Evolutionary conservation across 2,329 filamentous ascomycete genomes (phyloP), one percentile per base, ranked within the genome.

Genomic region (Aspergillus japonicus): DNA sequence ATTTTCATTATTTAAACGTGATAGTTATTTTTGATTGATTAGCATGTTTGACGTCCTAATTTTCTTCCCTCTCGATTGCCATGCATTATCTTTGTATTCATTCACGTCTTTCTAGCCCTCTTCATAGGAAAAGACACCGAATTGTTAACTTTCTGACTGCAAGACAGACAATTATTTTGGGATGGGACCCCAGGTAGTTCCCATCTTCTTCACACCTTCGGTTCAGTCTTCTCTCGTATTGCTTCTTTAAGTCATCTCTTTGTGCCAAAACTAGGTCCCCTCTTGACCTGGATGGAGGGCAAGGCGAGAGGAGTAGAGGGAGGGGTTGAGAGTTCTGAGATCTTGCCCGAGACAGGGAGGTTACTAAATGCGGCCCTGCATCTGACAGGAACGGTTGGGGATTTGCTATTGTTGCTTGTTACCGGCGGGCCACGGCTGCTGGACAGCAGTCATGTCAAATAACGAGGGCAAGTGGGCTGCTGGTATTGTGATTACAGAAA

Each of bases 21-120:
- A 44, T 23, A 52, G 61, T 64, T 60, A 48, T 49, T 64, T 50
- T 48, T 54, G 50, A 58, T 55, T 57, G 56, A 62, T 60, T 56
- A 44, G 51, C 47, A 50, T 54, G 59, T 57, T 51, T 48, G 35
- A 49, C 59, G 63, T 63, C 50, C 51, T 58, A 33, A 50, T 54
- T 62, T 59, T 59, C 58, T 60, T 61, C 61, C 58, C 47, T 56
- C 47, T 54, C 51, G 54, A 35, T 16, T 12, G 11, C 33, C 39
- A 19, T 19, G 39, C 39, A 16, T 44, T 58, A 55, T 42, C 4
- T 51, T 58, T 47, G 56, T 31, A 23, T 29, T 47, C 47, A 55
- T 58, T 33, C 16, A 49, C 47, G 54, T 44, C n/a, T 54, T 35
- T 57, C 54, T 50, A 26, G 2, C 44, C 39, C 16, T 19, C 39